Evolutionary conservation across 2,329 filamentous ascomycete species (phyloP), one percentile per base, ranked within the genome.

Genomic region (Penicillium capsulatum): DNA sequence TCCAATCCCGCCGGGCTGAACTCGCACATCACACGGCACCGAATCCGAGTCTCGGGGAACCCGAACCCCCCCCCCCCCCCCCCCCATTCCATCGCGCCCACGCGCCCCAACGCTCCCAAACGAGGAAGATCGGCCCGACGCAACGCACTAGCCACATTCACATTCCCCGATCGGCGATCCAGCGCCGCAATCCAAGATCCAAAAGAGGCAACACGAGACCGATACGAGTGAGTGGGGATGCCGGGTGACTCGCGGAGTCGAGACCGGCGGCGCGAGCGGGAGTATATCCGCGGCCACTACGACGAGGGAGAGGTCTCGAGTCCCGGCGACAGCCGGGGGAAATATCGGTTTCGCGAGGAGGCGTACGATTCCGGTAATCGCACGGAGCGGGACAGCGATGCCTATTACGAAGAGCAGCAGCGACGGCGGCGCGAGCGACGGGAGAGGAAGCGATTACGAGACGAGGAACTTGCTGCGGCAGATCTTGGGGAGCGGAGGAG

Each of bases 161-260:
- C n/a, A n/a, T n/a, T n/a, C n/a, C 34, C 27, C 24, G 17, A 32
- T 31, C 28, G 14, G 16, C 19, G 26, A 28, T 28, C 26, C 6
- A 10, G 13, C 35, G 24, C 24, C n/a, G n/a, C n/a, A n/a, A n/a
- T 36, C 42, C 34, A 50, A 42, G 26, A n/a, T 26, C 17, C 16
- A 17, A 19, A 33, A 13, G n/a, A 17, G 17, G 26, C 9, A 34
- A 17, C 16, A 38, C 27, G 15, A 24, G 17, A 20, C 22, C 4
- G n/a, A 28, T n/a, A 28, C 6, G 26, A 28, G 4, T 28, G 6
- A 7, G 11, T 20, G 17, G 34, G 51, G 46, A 65, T 65, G 61
- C 61, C 58, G 36, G 52, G 49, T 36, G 54, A 61, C 39, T 58
- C 59, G 26, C 57, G 54, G 42, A 62, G 56, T 45, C 59, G 61